phyloP scores from a whole-genome alignment of 2,329 filamentous ascomycete genomes.

The Akanthomyces lecanii region DNA sequence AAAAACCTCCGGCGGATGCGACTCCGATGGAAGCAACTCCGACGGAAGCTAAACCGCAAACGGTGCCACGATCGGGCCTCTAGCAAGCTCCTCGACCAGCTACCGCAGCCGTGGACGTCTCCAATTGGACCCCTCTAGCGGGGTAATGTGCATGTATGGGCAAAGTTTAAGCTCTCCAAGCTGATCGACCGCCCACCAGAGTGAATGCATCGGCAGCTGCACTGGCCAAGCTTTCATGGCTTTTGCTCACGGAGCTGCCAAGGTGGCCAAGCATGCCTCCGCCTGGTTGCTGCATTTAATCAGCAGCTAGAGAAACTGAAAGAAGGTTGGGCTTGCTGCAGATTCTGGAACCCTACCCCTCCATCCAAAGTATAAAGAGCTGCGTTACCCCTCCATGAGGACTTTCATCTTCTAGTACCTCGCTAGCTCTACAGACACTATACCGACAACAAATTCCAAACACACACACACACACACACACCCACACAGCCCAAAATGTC shows the following conservation, averaged over 20 bases:
- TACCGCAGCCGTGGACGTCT: background rate
- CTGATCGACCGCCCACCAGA: background rate
- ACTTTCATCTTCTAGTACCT: too few relatives aligned
- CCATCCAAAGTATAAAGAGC: background rate
- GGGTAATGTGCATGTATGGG: background rate
- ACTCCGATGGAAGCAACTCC: constrained; percentile 10
- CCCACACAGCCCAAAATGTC: background rate
- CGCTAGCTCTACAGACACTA: background rate
- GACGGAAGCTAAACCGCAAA: constrained; percentile 13
- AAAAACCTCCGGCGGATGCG: background rate
- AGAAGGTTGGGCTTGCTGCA: background rate
- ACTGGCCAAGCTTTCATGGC: background rate
- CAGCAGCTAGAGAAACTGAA: background rate
- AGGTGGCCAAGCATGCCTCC: background rate
- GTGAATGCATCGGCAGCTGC: background rate
- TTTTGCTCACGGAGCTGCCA: background rate
- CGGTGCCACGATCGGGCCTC: background rate
- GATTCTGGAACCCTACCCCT: background rate
- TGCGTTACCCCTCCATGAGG: background rate
- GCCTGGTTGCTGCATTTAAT: background rate
- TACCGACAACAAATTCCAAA: background rate
- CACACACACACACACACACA: background rate
- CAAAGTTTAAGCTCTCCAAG: background rate
- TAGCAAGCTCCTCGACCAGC: background rate
- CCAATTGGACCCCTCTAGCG: background rate